Conservation (phyloP, 768 basidiomycete species). For the Russula earlei region DNA sequence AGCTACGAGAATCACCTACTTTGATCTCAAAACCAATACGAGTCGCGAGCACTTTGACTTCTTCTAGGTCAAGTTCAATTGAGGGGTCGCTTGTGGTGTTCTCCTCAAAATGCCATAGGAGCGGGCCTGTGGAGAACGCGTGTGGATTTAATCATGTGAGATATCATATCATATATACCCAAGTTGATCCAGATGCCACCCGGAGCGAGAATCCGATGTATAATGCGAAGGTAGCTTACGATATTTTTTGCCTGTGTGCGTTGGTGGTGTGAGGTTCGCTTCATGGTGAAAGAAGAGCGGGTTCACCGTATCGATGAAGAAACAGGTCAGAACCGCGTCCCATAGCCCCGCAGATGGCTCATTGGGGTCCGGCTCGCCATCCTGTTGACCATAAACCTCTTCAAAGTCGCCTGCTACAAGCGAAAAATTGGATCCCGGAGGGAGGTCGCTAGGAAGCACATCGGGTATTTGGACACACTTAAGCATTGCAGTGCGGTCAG, state of each 20-base stretch:
- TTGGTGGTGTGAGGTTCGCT: background rate
- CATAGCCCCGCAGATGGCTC: constrained; percentile 71
- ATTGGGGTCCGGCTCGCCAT: constrained; percentile 33
- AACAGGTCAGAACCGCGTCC: constrained; percentile 89
- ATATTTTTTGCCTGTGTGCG: constrained; percentile 73
- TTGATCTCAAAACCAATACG: constrained; percentile 74
- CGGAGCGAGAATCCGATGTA: constrained; percentile 71
- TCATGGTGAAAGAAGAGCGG: background rate
- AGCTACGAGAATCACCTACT: constrained; percentile 37
- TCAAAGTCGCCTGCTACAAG: constrained; percentile 92
- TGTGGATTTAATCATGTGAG: background rate
- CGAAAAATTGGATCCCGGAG: constrained; percentile 58
- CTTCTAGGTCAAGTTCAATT: constrained; percentile 83
- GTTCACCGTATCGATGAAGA: constrained; percentile 91
- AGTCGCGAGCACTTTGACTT: constrained; percentile 66
- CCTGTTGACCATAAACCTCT: constrained; percentile 66
- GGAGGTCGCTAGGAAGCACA: constrained; percentile 66
- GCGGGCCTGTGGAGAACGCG: constrained; percentile 44
- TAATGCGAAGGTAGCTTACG: constrained; percentile 80
- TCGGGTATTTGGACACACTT: constrained; percentile 71
- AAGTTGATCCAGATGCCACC: constrained; percentile 92
- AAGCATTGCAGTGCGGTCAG: constrained; percentile 49
- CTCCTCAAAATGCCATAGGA: constrained; percentile 98
- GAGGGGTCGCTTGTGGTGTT: constrained; percentile 71
- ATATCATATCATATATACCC: constrained; percentile 32